Base-by-base conservation (phyloP, 805 yeast species). In the Pichia thaimueangensis region DNA sequence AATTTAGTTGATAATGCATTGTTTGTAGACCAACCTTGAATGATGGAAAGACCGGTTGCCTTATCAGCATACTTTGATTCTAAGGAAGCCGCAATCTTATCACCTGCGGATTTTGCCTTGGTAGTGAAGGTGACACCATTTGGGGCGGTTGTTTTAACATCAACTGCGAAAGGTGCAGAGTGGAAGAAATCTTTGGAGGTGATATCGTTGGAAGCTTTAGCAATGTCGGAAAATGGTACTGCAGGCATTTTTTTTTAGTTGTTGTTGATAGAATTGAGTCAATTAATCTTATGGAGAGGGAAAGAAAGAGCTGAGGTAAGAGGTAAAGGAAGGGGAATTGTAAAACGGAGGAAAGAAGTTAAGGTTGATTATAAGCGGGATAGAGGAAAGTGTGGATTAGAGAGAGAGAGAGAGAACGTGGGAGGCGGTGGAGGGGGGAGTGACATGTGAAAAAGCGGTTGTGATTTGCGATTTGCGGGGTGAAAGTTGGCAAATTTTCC, bases 21-120 rank as follows among this genome's bases (percentile, higher is more conserved):
- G 67, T 94, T 82, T 58, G 95, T 86, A 73, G 89, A 82, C 96
- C 97, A 89, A 63, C 96, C 96, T 76, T 93, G 97, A 56, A 96
- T 88, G 62, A 93, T 72, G 52, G 96, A 80, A 61, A 93, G 74
- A 52, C 97, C 97, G 49, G 93, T 73, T 50, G 88, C 76, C 76
- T 87, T 87, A 79, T 93, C 98, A 49, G 85, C 70, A 75, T 82
- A 86, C 74, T 86, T 87, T 58, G 94, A 85, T 70, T 93, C 97
- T 46, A 93, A 71, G 61, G 83, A 78, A 56, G 95, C 95, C 50
- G 89, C 80, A 56, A 93, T 79, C 56, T 94, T 71, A 62, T 80
- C 86, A 59, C 82, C 75, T 51, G 81, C 74, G 24, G 49, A 45
- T 73, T 87, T 88, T 65, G 96, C 96, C 75, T 86, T 87, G 63